Conservation (phyloP, 352 stramenopile genomes). For the Phytophthora melonis region DNA sequence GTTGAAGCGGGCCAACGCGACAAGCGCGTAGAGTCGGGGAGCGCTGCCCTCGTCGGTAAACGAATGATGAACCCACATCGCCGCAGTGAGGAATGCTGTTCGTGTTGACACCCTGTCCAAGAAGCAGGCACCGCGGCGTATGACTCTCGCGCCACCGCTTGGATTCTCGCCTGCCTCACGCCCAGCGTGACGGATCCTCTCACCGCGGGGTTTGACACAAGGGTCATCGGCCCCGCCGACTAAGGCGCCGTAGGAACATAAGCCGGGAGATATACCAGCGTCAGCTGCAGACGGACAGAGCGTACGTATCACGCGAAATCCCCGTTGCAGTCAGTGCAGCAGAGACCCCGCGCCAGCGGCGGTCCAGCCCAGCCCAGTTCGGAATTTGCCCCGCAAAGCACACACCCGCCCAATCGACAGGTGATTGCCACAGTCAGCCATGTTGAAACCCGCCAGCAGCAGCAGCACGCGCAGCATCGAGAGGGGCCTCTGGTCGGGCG, state of each 20-base stretch:
- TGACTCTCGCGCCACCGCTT: constrained; percentile 20
- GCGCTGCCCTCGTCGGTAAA: neutral
- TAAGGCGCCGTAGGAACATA: constrained; percentile 26
- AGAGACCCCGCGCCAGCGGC: constrained; percentile 20
- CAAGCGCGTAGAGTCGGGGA: neutral
- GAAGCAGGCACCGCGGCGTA: neutral
- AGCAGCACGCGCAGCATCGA: constrained; percentile 29
- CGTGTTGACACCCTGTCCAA: constrained; percentile 17
- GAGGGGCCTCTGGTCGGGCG: constrained; percentile 52
- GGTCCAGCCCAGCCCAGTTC: constrained; percentile 14
- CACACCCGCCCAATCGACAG: neutral
- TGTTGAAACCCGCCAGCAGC: constrained; percentile 26
- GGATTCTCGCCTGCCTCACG: constrained; percentile 26
- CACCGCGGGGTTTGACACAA: constrained; percentile 34
- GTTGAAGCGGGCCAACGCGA: neutral
- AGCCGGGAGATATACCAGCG: neutral
- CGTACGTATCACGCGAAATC: neutral
- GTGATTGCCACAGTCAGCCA: neutral
- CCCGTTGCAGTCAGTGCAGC: constrained; percentile 16
- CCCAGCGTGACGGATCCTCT: constrained; percentile 8
- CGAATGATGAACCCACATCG: neutral
- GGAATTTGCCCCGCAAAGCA: constrained; percentile 14
- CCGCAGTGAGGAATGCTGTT: neutral
- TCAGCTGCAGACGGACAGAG: constrained; percentile 9
- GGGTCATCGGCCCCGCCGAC: constrained; percentile 6